These are phyloP conservation scores for Pseudotulostoma volvatum DNA, from an alignment of 495 filamentous ascomycete species.

Conservation along the genomic window DNA sequence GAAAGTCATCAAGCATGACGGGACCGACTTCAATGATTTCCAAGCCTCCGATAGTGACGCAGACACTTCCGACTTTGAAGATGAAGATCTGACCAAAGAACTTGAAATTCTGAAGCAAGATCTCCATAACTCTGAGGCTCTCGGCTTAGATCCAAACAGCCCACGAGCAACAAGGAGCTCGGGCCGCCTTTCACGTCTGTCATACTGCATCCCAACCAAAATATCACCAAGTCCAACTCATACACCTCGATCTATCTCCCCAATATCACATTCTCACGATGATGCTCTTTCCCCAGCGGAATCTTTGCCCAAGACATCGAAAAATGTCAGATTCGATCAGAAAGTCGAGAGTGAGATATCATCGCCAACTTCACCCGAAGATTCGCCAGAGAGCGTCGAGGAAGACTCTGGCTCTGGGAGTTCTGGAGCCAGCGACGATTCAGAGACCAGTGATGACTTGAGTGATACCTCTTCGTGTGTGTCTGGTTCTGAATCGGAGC, in stretches of 20 bases:
- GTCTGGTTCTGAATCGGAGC: slow-evolving; percentile 16
- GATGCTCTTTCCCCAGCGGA: neutral
- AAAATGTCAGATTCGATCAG: neutral
- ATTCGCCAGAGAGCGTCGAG: neutral
- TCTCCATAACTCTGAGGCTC: neutral
- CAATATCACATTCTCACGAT: neutral
- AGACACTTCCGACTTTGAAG: slow-evolving; percentile 20
- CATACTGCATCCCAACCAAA: neutral
- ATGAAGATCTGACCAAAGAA: slow-evolving; percentile 6
- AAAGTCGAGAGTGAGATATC: neutral
- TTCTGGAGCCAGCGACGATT: neutral
- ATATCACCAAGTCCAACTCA: neutral
- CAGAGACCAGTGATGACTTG: neutral
- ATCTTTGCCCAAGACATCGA: neutral
- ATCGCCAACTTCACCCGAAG: neutral
- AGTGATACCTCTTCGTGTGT: neutral
- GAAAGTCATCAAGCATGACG: slow-evolving; percentile 23
- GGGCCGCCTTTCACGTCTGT: neutral
- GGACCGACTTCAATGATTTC: slow-evolving; percentile 12
- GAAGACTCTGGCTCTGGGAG: neutral
- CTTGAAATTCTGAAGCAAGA: slow-evolving; percentile 1
- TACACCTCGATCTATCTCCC: neutral
- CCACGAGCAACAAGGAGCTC: neutral
- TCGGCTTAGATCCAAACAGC: neutral
- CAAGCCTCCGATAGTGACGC: slow-evolving; percentile 20